A percentile compares a stretch with the other conserved stretches of the same genome.
These are phyloP conservation scores for Mrakia hoshinonis DNA, from an alignment of 768 basidiomycete species.

Conservation along the genomic window DNA sequence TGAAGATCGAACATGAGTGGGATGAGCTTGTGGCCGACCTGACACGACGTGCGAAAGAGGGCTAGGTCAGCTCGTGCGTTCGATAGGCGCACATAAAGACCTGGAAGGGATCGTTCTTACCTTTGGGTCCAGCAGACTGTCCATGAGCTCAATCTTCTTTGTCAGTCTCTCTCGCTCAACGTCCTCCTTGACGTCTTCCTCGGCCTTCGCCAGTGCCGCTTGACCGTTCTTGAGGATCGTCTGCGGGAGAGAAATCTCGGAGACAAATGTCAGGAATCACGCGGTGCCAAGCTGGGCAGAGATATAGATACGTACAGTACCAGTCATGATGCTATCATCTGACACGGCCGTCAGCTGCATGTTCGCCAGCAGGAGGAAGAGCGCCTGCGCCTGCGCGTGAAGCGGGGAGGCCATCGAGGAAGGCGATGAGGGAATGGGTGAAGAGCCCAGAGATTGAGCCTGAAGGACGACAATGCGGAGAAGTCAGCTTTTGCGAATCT, in stretches of 20 bases:
- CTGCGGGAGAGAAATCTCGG: no score
- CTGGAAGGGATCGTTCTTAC: not conserved
- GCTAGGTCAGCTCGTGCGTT: not conserved
- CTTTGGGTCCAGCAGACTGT: not conserved
- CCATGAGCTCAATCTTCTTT: constrained; percentile 2
- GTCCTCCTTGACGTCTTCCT: not conserved
- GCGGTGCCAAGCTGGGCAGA: no score
- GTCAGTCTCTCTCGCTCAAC: not conserved
- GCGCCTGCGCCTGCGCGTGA: not conserved
- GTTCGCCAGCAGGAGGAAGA: not conserved
- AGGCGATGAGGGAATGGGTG: not conserved
- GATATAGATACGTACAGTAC: not conserved
- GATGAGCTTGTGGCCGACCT: not conserved
- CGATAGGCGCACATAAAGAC: not conserved
- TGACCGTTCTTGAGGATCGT: not conserved
- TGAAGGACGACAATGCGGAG: not conserved
- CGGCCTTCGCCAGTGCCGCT: not conserved
- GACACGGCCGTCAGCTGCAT: not conserved
- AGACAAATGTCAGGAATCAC: no score
- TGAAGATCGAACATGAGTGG: not conserved
- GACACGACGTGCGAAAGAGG: not conserved
- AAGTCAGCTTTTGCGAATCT: not conserved
- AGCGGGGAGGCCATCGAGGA: not conserved
- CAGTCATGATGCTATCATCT: not conserved
- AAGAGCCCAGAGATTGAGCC: not conserved